Evolutionary conservation across 495 filamentous ascomycete species (phyloP).

Genomic region (Trichoderma virens): DNA sequence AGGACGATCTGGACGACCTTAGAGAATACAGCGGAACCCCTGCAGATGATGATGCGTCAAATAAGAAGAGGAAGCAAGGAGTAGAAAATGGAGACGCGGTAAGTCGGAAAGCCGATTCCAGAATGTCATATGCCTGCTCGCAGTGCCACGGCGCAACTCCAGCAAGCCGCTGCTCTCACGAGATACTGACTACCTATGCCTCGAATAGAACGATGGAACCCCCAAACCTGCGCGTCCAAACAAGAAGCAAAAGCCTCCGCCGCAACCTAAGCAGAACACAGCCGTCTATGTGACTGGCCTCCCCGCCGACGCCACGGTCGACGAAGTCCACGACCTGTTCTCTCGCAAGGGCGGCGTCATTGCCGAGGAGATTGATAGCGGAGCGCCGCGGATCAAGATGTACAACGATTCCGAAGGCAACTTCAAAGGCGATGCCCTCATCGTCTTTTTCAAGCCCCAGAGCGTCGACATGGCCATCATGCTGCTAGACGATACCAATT

Average conservation of each 20-base stretch:
- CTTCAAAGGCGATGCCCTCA: constrained; percentile 87
- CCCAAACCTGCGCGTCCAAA: constrained; percentile 20
- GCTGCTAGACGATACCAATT: constrained; percentile 84
- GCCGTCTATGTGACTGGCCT: constrained; percentile 86
- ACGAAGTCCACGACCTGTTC: constrained; percentile 79
- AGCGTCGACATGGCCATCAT: constrained; percentile 83
- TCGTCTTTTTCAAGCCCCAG: constrained; percentile 91
- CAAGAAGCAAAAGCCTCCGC: constrained; percentile 24
- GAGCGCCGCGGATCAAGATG: constrained; percentile 82
- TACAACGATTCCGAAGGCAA: constrained; percentile 74
- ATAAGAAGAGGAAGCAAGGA: constrained; percentile 69
- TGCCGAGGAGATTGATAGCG: constrained; percentile 83
- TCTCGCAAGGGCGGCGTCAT: constrained; percentile 84
- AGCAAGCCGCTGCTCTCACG: not conserved
- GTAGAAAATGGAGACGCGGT: constrained; percentile 54
- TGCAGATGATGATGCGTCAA: constrained; percentile 21
- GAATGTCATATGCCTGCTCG: not conserved
- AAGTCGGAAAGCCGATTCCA: constrained; percentile 22
- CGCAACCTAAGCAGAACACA: constrained; percentile 63
- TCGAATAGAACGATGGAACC: constrained; percentile 11
- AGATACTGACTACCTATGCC: not conserved
- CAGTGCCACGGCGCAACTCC: not conserved
- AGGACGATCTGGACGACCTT: constrained; percentile 56
- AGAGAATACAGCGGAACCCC: not conserved
- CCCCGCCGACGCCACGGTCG: constrained; percentile 64